A percentile compares a stretch with the other conserved stretches of the same genome.
Evolutionary conservation across 2,329 filamentous ascomycete species (phyloP).

Genomic region (Cadophora gregata): DNA sequence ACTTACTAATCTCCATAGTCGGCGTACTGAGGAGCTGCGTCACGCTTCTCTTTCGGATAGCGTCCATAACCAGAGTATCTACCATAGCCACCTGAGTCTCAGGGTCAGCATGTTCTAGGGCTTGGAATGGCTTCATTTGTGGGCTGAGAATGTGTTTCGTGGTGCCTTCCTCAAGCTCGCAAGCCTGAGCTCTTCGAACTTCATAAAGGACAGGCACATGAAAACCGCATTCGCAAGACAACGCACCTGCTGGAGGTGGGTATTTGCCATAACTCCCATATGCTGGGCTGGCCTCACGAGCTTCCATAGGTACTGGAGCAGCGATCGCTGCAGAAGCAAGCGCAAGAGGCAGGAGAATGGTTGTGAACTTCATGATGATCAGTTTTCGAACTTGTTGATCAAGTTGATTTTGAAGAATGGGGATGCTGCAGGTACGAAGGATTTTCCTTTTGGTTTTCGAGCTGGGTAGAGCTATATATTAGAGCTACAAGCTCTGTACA

Average conservation of each 20-base stretch:
- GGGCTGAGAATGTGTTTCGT: too few species aligned
- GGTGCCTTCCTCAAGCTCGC: too few species aligned
- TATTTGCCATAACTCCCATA: conserved; percentile 8
- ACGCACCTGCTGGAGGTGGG: conserved; percentile 2
- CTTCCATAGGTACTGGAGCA: conserved; percentile 13
- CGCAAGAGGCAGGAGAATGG: conserved; percentile 6
- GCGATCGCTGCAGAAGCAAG: conserved; percentile 16
- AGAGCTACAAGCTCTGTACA: neutral
- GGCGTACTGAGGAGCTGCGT: conserved; percentile 4
- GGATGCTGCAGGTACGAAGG: conserved; percentile 1
- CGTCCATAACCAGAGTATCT: conserved; percentile 24
- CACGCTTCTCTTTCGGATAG: conserved; percentile 21
- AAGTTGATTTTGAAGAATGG: neutral
- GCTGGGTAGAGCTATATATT: conserved; percentile 1
- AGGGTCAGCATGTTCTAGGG: neutral
- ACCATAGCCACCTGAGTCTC: conserved; percentile 21
- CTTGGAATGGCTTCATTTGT: neutral
- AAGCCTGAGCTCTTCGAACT: too few species aligned
- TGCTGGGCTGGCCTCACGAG: conserved; percentile 9
- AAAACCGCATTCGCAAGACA: too few species aligned
- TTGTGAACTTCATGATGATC: conserved; percentile 15
- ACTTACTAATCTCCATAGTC: conserved; percentile 22
- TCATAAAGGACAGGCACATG: too few species aligned
- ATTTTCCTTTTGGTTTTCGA: neutral
- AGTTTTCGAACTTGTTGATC: neutral